These are phyloP conservation scores for Ocimum tenuiflorum DNA, from an alignment of 257 asterid species.

Conservation along the genomic window DNA sequence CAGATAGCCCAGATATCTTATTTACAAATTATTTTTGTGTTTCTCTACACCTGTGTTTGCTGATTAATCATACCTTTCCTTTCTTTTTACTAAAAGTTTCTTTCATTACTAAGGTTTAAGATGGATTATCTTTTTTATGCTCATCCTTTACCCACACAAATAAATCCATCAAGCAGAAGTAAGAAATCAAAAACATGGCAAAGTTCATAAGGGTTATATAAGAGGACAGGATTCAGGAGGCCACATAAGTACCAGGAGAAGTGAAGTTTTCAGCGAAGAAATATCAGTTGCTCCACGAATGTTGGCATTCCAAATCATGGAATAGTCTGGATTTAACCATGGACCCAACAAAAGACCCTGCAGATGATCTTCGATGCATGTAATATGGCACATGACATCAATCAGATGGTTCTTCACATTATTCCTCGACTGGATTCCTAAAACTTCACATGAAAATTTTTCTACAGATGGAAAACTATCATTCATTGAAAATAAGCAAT, in stretches of 20 bases:
- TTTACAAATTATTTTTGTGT: not conserved
- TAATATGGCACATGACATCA: conserved; percentile 63
- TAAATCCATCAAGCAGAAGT: not conserved
- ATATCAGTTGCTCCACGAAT: conserved; percentile 41
- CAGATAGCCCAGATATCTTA: not conserved
- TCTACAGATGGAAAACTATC: conserved; percentile 41
- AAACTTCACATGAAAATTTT: conserved; percentile 44
- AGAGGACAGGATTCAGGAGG: not conserved
- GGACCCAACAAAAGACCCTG: conserved; percentile 90
- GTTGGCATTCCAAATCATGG: conserved; percentile 61
- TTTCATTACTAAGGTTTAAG: not conserved
- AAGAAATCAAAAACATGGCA: not conserved
- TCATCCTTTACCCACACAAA: not conserved
- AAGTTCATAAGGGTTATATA: conserved; percentile 5
- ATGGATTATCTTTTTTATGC: not conserved
- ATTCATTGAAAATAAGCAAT: conserved; percentile 62
- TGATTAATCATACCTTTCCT: not conserved
- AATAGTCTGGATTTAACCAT: conserved; percentile 72
- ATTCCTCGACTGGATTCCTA: conserved; percentile 39
- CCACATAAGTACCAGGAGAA: conserved; percentile 53
- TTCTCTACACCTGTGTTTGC: not conserved
- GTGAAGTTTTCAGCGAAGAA: conserved; percentile 36
- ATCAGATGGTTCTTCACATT: conserved; percentile 56
- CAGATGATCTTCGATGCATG: conserved; percentile 68
- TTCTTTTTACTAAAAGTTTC: conserved; percentile 6